A percentile compares a stretch with the other conserved stretches of the same genome.
Evolutionary conservation across 768 basidiomycete genomes (phyloP).

Genomic region (Termitomyces sp.): DNA sequence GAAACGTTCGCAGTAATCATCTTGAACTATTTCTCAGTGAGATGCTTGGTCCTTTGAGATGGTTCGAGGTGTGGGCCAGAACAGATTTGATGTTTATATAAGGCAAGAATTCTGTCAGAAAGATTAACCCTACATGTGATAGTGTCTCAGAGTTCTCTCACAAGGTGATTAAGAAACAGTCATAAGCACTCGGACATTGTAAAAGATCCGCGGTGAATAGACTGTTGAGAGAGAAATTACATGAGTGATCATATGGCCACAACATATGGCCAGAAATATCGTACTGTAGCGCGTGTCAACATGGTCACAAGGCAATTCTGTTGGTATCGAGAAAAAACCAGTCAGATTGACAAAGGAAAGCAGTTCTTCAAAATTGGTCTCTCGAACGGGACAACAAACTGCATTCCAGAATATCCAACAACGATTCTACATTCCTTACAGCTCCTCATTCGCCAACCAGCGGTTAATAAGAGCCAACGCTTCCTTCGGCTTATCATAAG

Average conservation of each 20-base stretch:
- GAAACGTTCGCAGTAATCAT: conserved; percentile 9
- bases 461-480: conserved; percentile 50
- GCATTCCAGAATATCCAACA: not conserved
- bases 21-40: not conserved
- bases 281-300: no score
- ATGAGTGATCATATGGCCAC: no score
- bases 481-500: conserved; percentile 60
- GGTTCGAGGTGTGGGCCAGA: not conserved
- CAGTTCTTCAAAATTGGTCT: not conserved
- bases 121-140: no score
- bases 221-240: no score
- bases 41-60: not conserved
- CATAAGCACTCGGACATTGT: no score
- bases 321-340: not conserved
- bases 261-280: no score
- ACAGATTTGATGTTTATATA: not conserved
- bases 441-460: conserved; percentile 33
- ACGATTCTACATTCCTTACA: not conserved
- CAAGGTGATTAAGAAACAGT: no score
- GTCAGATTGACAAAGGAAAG: not conserved
- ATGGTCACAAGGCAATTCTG: not conserved
- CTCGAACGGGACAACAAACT: not conserved
- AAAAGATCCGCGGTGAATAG: no score
- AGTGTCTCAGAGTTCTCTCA: no score
- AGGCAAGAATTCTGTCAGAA: not conserved